Evolutionary conservation across 2,329 filamentous ascomycete genomes (phyloP).

Genomic region (Xylaria hypoxylon): DNA sequence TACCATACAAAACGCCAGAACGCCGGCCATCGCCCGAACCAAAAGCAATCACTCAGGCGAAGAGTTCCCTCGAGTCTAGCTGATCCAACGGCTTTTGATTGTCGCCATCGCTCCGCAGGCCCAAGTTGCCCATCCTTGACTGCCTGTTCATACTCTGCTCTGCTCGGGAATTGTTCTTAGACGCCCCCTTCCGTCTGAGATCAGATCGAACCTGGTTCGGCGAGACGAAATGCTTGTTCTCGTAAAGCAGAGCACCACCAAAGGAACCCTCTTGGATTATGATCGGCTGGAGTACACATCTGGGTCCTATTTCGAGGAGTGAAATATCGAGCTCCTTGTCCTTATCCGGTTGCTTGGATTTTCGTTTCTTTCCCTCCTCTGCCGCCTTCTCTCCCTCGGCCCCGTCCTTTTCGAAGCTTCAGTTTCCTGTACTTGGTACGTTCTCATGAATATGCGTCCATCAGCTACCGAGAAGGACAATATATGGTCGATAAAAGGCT

Average conservation of each 20-base stretch:
- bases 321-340: slow-evolving; percentile 78
- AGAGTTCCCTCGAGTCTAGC: slow-evolving; percentile 81
- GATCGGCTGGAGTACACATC: slow-evolving; percentile 90
- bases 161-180: slow-evolving; percentile 79
- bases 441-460: slow-evolving; percentile 94
- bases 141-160: slow-evolving; percentile 79
- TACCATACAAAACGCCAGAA: slow-evolving; percentile 43
- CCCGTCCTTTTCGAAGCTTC: slow-evolving; percentile 37
- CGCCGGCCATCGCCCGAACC: slow-evolving; percentile 37
- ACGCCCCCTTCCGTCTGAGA: slow-evolving; percentile 78
- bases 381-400: slow-evolving; percentile 75
- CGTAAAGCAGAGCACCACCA: slow-evolving; percentile 92
- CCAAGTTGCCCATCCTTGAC: slow-evolving; percentile 80
- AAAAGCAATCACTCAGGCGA: slow-evolving; percentile 66
- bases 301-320: slow-evolving; percentile 84
- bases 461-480: slow-evolving; percentile 92
- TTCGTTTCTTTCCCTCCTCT: slow-evolving; percentile 49
- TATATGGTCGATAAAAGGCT: slow-evolving; percentile 96
- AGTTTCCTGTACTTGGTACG: slow-evolving; percentile 78
- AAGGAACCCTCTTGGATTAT: slow-evolving; percentile 96
- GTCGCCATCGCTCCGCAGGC: slow-evolving; percentile 75
- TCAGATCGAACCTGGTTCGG: slow-evolving; percentile 94
- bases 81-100: slow-evolving; percentile 72
- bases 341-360: slow-evolving; percentile 55
- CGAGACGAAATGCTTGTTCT: slow-evolving; percentile 97